Conservation (phyloP, 192 early-diverging fungal genomes). For the Backusella psychrophila region DNA sequence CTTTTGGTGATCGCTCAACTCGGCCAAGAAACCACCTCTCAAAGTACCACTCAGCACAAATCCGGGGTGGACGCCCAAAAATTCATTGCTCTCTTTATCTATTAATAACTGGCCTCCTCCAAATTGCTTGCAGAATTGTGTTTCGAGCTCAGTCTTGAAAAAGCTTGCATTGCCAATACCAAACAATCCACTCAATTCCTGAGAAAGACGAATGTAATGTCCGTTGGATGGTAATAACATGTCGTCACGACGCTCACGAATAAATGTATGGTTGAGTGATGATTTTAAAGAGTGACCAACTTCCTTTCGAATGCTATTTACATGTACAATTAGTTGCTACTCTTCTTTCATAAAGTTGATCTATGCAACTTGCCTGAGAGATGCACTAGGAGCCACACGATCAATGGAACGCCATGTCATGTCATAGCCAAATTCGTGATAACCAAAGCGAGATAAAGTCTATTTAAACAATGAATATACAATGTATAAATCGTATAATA, state of each 20-base stretch:
- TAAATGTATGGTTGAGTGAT: conserved; percentile 63
- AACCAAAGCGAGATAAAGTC: conserved; percentile 45
- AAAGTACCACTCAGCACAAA: conserved; percentile 21
- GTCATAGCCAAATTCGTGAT: conserved; percentile 70
- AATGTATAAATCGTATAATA: not conserved
- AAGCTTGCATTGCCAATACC: conserved; percentile 70
- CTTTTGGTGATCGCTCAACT: conserved; percentile 44
- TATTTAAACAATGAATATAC: conserved; percentile 13
- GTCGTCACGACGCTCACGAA: conserved; percentile 79
- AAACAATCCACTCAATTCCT: conserved; percentile 82
- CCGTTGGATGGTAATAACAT: conserved; percentile 77
- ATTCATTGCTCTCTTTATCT: conserved; percentile 9
- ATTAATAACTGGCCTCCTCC: conserved; percentile 28
- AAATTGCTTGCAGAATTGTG: conserved; percentile 26
- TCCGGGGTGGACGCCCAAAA: conserved; percentile 26
- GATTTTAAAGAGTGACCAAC: conserved; percentile 69
- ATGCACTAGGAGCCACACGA: conserved; percentile 55
- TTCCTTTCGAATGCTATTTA: conserved; percentile 33
- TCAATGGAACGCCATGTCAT: conserved; percentile 78
- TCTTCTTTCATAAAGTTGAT: not conserved
- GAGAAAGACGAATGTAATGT: conserved; percentile 43
- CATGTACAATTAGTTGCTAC: not conserved
- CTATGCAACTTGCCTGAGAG: conserved; percentile 43
- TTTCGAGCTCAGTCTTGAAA: conserved; percentile 68
- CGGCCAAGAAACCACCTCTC: conserved; percentile 26